Percentiles rank a stretch among this genome's conserved stretches.
Conservation (phyloP, 176 grass and related monocot species). For the Oropetium thomaeum region DNA sequence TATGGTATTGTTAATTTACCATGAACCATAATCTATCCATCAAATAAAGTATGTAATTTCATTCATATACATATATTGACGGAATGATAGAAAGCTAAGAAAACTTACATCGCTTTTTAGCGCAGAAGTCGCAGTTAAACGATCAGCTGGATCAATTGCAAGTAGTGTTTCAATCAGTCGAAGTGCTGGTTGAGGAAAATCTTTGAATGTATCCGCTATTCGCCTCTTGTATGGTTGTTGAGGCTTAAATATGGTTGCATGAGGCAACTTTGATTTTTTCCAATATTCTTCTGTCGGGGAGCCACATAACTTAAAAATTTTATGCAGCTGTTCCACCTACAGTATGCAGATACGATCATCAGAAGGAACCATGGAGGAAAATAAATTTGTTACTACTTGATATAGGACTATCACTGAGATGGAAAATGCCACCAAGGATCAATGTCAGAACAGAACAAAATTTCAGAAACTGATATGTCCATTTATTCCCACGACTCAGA, state of each 20-base stretch:
- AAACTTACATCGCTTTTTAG: slow-evolving; percentile 79
- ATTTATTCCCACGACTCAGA: not conserved
- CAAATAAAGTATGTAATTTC: not conserved
- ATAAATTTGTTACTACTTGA: not conserved
- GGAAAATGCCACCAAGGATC: not conserved
- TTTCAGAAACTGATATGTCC: slow-evolving; percentile 12
- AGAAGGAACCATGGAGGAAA: not conserved
- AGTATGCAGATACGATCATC: slow-evolving; percentile 20
- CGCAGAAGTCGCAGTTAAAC: slow-evolving; percentile 65
- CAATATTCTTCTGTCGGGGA: slow-evolving; percentile 86
- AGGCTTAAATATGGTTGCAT: slow-evolving; percentile 91
- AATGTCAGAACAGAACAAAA: not conserved
- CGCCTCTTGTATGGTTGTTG: slow-evolving; percentile 73
- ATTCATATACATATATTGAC: slow-evolving; percentile 14
- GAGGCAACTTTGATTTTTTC: slow-evolving; percentile 88
- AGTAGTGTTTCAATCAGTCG: slow-evolving; percentile 76
- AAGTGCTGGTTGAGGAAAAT: slow-evolving; percentile 76
- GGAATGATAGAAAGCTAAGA: slow-evolving; percentile 10
- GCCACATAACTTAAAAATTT: slow-evolving; percentile 91
- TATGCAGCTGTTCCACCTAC: slow-evolving; percentile 91
- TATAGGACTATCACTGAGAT: not conserved
- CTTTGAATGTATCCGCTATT: slow-evolving; percentile 81
- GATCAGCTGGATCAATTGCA: slow-evolving; percentile 76
- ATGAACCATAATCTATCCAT: slow-evolving; percentile 3
- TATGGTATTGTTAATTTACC: not conserved